phyloP scores from a whole-genome alignment of 2,329 filamentous ascomycete genomes.

The Fusarium temperatum region DNA sequence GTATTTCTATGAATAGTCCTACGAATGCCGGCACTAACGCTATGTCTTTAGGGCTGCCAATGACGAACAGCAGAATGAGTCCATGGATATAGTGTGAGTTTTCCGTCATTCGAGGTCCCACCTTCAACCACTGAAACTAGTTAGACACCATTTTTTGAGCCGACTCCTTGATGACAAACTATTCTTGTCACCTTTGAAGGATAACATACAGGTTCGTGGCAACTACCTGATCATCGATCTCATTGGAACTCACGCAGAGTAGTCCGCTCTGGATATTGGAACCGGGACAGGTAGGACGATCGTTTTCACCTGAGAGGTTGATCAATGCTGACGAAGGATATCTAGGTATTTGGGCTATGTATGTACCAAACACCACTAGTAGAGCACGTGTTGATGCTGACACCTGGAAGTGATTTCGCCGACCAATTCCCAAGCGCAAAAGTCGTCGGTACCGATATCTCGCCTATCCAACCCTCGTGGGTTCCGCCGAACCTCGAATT shows the following conservation, averaged over 20 bases:
- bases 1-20: neutral
- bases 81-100: constrained; percentile 27
- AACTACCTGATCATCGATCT: neutral
- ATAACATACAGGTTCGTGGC: constrained; percentile 8
- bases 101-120: fast-evolving
- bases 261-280: constrained; percentile 27
- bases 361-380: too few species aligned
- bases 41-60: constrained; percentile 36
- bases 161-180: constrained; percentile 14
- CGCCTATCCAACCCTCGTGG: constrained; percentile 57
- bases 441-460: constrained; percentile 63
- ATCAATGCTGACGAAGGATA: neutral
- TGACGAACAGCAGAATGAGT: constrained; percentile 27
- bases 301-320: fast-evolving
- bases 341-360: constrained; percentile 16
- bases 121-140: neutral
- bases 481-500: constrained; percentile 18
- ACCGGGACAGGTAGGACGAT: constrained; percentile 21
- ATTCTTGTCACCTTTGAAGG: constrained; percentile 7
- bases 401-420: constrained; percentile 56
- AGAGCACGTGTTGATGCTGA: neutral
- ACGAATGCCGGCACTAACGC: too few species aligned
- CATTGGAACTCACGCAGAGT: neutral
- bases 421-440: constrained; percentile 54
- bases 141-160: constrained; percentile 20